phyloP scores from a whole-genome alignment of 1,139 yeast genomes.

The Taiozyma sp. region DNA sequence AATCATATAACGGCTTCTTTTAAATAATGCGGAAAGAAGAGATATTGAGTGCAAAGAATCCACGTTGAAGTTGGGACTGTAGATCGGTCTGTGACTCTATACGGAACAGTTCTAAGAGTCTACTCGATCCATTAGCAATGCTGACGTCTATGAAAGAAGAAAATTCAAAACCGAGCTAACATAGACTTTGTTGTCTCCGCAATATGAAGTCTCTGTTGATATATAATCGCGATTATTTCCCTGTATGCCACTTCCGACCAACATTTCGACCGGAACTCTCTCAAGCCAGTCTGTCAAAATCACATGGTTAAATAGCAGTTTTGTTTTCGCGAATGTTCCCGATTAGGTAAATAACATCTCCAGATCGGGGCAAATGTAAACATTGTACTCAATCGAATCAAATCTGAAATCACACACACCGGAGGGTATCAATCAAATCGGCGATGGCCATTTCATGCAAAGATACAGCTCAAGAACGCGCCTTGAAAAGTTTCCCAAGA shows the following conservation, averaged over 20 bases:
- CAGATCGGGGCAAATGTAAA: neutral
- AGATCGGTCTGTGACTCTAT: neutral
- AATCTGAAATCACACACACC: neutral
- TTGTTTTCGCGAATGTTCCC: neutral
- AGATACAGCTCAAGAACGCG: no score
- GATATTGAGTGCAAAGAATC: no score
- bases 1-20: neutral
- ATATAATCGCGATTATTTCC: neutral
- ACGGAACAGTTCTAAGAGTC: neutral
- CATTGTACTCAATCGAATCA: neutral
- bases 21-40: neutral
- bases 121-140: neutral
- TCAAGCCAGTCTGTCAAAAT: neutral
- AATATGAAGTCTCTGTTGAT: neutral
- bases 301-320: neutral
- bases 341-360: neutral
- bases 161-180: no score
- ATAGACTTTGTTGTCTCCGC: neutral
- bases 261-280: neutral
- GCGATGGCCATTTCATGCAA: no score
- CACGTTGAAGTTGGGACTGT: no score
- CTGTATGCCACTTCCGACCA: neutral
- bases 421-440: neutral
- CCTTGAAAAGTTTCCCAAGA: no score
- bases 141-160: neutral